Base-by-base conservation (phyloP, 192 early-diverging fungal species). In the Mortierella hygrophila region DNA sequence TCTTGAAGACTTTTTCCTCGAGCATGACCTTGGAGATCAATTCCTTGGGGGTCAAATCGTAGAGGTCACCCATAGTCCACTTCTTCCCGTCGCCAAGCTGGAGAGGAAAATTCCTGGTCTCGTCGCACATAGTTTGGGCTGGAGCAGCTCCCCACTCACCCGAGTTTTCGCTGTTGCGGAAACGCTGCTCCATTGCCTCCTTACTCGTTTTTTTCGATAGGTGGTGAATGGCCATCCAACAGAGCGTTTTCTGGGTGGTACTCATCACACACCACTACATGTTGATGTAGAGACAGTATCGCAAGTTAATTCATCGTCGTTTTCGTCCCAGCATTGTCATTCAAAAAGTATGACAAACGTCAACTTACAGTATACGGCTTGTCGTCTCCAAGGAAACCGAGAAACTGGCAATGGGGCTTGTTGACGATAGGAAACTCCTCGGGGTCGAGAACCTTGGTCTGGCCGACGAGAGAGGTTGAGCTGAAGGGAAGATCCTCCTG, bases 1-100 rank as follows among this genome's bases (percentile, higher is more conserved):
- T 78, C 47, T 70, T 47, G n/a, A 78, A 78, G 16, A 78, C 29
- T 35, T 78, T 78, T 21, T 70, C 76, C 46, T 78, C 76, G 44
- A 78, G 26, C 57, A 68, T 68, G 11, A 76, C 75, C 38, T 76
- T 63, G 9, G 38, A 26, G 41, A 76, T 76, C 20, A 76, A 32
- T 0, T 76, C 75, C 60, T 68, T 60, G 10, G 32, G 38, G 0
- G 77, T 78, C 38, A 23, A 9, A 2, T 78, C 40, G 21, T 72
- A 70, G 0, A 78, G 49, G 11, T 78, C 70, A 6, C 69, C 70
- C 3, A 78, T 9, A 2, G 52, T 72, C 37, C 29, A 4, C 29
- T 21, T 38, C 18, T 57, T 57, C n/a, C 29, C n/a, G 10, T 55
- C 38, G 18, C 23, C 44, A 26, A 63, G 60, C 8, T 26, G 26